Evolutionary conservation across 2,329 filamentous ascomycete genomes (phyloP).

Genomic region (Albifimbria verrucaria): DNA sequence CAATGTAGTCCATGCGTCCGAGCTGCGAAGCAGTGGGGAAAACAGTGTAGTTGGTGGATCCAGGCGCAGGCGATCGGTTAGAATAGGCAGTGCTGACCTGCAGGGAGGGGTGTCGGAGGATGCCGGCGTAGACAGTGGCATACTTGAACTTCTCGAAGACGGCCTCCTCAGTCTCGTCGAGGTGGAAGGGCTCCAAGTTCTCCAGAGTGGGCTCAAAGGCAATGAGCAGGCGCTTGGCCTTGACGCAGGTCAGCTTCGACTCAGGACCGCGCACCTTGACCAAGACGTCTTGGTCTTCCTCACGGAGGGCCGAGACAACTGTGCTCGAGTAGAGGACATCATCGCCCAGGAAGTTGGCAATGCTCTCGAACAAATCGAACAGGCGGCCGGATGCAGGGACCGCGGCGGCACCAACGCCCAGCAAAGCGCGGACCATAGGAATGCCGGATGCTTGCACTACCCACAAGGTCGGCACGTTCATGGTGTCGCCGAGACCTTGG

Average conservation of each 20-base stretch:
- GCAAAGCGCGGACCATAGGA: constrained; percentile 17
- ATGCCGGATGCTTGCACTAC: constrained; percentile 31
- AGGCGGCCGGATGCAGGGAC: constrained; percentile 16
- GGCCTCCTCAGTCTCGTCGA: constrained; percentile 12
- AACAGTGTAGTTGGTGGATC: constrained; percentile 17
- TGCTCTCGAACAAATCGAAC: constrained; percentile 32
- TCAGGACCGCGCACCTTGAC: constrained; percentile 7
- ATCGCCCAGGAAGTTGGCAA: constrained; percentile 27
- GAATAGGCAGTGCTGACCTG: constrained; percentile 13
- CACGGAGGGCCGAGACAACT: constrained; percentile 19
- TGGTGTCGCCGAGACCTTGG: constrained; percentile 41
- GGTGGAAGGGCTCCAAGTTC: constrained; percentile 14
- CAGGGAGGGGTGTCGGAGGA: constrained; percentile 21
- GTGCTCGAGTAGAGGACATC: constrained; percentile 31
- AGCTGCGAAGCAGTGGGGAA: constrained; percentile 18
- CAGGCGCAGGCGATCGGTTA: constrained; percentile 15
- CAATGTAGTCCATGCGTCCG: constrained; percentile 21
- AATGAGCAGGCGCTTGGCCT: constrained; percentile 20
- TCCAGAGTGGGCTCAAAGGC: constrained; percentile 17
- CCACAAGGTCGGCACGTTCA: constrained; percentile 35
- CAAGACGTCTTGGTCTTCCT: constrained; percentile 10
- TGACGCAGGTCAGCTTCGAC: constrained; percentile 11
- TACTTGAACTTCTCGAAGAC: constrained; percentile 16
- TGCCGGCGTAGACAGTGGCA: constrained; percentile 19
- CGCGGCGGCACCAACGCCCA: constrained; percentile 12